phyloP scores from a whole-genome alignment of 225 moss, liverwort and hornwort genomes.

The Pseudoscleropodium purum region DNA sequence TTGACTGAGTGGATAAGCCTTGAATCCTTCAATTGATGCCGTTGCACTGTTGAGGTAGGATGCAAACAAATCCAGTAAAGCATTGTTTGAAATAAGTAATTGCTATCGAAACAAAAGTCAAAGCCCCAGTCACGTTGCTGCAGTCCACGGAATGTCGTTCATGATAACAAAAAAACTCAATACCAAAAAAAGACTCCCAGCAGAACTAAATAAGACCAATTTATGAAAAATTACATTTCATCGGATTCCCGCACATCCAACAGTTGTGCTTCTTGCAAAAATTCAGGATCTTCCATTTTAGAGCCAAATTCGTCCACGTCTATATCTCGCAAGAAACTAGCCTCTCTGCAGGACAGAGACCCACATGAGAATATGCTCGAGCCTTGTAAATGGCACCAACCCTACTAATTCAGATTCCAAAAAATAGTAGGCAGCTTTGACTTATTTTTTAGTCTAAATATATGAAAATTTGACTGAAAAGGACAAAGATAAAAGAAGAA shows the following conservation, averaged over 20 bases:
- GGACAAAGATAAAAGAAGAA: not conserved
- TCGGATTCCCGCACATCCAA: slow-evolving; percentile 85
- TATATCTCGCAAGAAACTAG: slow-evolving; percentile 67
- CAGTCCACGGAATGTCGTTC: not conserved
- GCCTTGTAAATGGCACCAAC: not conserved
- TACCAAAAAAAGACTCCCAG: not conserved
- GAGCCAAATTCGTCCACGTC: slow-evolving; percentile 57
- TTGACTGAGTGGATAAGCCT: slow-evolving; percentile 74
- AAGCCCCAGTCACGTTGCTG: not conserved
- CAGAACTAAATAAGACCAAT: not conserved
- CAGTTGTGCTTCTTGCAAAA: slow-evolving; percentile 63
- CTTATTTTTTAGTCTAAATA: not conserved
- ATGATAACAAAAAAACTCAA: not conserved
- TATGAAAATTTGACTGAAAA: not conserved
- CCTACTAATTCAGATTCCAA: not conserved
- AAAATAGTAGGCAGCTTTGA: not conserved
- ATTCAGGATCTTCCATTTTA: slow-evolving; percentile 66
- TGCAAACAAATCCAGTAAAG: not conserved
- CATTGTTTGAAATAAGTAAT: not conserved
- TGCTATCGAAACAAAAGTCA: not conserved
- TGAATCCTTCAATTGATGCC: slow-evolving; percentile 74
- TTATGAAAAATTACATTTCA: slow-evolving; percentile 52
- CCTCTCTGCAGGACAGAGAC: slow-evolving; percentile 26
- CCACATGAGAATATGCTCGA: not conserved
- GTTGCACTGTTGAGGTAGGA: slow-evolving; percentile 35